Percentiles rank a stretch among this genome's conserved stretches.
Evolutionary conservation across 495 filamentous ascomycete species (phyloP).

Genomic region (Penicillium robsamsonii): DNA sequence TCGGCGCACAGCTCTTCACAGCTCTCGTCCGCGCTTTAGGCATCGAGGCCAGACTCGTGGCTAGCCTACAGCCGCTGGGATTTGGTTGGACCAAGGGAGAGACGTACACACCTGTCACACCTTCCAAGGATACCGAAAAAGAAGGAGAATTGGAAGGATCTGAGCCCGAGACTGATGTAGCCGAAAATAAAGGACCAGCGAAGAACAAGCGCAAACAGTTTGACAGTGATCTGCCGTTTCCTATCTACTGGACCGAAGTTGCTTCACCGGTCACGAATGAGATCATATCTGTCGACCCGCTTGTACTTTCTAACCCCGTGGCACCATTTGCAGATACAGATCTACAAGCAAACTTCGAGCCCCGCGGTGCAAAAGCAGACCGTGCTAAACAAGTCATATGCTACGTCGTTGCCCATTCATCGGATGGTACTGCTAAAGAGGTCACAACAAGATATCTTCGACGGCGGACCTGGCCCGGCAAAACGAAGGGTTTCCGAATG

Average conservation of each 20-base stretch:
- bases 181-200: not conserved
- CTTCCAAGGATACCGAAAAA: constrained; percentile 30
- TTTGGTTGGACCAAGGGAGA: constrained; percentile 91
- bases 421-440: constrained; percentile 89
- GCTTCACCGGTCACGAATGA: constrained; percentile 75
- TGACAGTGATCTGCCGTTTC: constrained; percentile 73
- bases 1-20: constrained; percentile 88
- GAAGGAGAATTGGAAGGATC: constrained; percentile 17
- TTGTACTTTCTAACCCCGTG: constrained; percentile 65
- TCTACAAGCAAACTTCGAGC: constrained; percentile 73
- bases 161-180: constrained; percentile 15
- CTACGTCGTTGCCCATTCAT: constrained; percentile 84
- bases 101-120: constrained; percentile 42
- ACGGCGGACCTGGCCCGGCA: constrained; percentile 78
- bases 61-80: constrained; percentile 81
- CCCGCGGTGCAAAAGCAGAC: constrained; percentile 75
- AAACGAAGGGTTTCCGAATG: constrained; percentile 83
- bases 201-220: constrained; percentile 27
- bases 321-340: constrained; percentile 68
- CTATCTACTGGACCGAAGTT: constrained; percentile 92
- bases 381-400: constrained; percentile 86
- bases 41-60: constrained; percentile 76
- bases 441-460: constrained; percentile 92
- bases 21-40: constrained; percentile 80
- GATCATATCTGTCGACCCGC: constrained; percentile 73